Percentiles rank a stretch among this genome's conserved stretches.
Conservation (phyloP, 2,329 filamentous ascomycete genomes). For the Ilyonectria sp. region DNA sequence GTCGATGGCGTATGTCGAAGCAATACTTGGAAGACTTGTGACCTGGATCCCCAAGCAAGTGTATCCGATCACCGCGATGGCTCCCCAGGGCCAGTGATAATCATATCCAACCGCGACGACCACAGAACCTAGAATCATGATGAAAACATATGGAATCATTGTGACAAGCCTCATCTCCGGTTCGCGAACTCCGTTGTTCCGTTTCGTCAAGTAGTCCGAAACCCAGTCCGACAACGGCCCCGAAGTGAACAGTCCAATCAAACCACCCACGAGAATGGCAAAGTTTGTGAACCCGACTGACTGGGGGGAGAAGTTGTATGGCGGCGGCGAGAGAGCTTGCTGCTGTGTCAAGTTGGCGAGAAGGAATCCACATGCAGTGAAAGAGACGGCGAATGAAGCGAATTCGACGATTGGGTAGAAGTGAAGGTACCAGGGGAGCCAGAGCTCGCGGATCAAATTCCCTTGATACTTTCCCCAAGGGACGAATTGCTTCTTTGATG, state of each 20-base stretch:
- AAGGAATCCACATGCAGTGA: slow-evolving; percentile 24
- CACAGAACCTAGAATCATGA: slow-evolving; percentile 21
- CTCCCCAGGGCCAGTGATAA: slow-evolving; percentile 26
- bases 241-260: slow-evolving; percentile 29
- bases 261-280: slow-evolving; percentile 20
- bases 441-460: slow-evolving; percentile 25
- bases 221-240: slow-evolving; percentile 27
- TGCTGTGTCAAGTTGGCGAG: slow-evolving; percentile 31
- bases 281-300: slow-evolving; percentile 30
- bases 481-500: slow-evolving; percentile 20
- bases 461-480: slow-evolving; percentile 27
- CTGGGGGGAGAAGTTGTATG: slow-evolving; percentile 22
- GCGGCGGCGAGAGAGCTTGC: slow-evolving; percentile 21
- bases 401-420: slow-evolving; percentile 29
- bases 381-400: slow-evolving; percentile 23
- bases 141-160: slow-evolving; percentile 25
- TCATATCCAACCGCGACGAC: slow-evolving; percentile 25
- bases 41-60: slow-evolving; percentile 25
- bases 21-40: slow-evolving; percentile 26
- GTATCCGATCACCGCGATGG: slow-evolving; percentile 23
- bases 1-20: slow-evolving; percentile 30
- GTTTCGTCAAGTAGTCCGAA: slow-evolving; percentile 23
- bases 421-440: slow-evolving; percentile 26
- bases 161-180: slow-evolving; percentile 29
- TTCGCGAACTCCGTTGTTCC: slow-evolving; percentile 28